Evolutionary conservation across 106 monocot species (phyloP).

Genomic region (Posidonia australis): DNA sequence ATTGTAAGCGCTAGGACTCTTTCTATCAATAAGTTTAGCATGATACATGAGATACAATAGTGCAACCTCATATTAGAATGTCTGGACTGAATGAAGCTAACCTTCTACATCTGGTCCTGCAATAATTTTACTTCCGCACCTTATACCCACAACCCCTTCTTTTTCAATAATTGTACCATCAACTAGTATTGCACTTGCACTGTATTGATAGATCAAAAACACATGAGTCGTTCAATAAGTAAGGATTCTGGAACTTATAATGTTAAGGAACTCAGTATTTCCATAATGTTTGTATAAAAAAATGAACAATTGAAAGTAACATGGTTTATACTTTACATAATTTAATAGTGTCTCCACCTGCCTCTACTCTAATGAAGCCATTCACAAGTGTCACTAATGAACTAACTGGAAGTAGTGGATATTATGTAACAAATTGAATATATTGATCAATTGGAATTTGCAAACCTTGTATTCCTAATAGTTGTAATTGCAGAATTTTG

Average conservation of each 20-base stretch:
- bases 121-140: slow-evolving; percentile 56
- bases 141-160: slow-evolving; percentile 33
- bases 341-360: no score
- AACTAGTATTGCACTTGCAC: slow-evolving; percentile 46
- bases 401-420: no score
- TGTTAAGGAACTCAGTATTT: background rate
- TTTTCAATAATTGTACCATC: slow-evolving; percentile 41
- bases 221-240: background rate
- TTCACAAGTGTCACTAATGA: no score
- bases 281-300: no score
- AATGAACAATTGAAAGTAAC: background rate
- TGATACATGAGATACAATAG: no score
- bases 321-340: background rate
- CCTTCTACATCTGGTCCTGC: slow-evolving; percentile 50
- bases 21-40: no score
- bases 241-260: background rate
- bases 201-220: slow-evolving; percentile 8
- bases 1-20: no score
- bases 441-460: no score
- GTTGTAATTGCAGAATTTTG: slow-evolving; percentile 18
- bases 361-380: no score
- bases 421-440: no score
- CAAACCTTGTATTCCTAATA: slow-evolving; percentile 65
- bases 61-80: background rate
- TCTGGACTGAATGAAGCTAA: slow-evolving; percentile 20